A percentile compares a stretch with the other conserved stretches of the same genome.
These are phyloP conservation scores for Spergularia azorica DNA, from an alignment of 179 eudicot species.

Conservation along the genomic window DNA sequence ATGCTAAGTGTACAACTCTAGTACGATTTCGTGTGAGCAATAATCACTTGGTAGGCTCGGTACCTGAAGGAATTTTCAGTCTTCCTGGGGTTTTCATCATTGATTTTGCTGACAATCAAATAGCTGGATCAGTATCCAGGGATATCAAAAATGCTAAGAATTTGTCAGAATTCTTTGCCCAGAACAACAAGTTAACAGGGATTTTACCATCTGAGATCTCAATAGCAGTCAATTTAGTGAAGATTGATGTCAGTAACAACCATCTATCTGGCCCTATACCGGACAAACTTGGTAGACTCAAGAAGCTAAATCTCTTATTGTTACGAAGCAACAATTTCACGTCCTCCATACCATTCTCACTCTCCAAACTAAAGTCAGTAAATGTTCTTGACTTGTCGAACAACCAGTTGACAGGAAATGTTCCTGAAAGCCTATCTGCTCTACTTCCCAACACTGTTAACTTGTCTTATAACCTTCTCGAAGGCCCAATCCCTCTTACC, in stretches of 20 bases:
- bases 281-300: conserved; percentile 56
- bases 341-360: conserved; percentile 65
- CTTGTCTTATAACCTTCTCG: conserved; percentile 66
- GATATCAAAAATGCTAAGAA: conserved; percentile 61
- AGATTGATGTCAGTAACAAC: conserved; percentile 76
- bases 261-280: conserved; percentile 70
- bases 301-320: conserved; percentile 50
- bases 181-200: conserved; percentile 67
- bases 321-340: conserved; percentile 61
- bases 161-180: conserved; percentile 67
- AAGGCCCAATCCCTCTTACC: conserved; percentile 66
- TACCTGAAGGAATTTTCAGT: conserved; percentile 61
- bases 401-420: conserved; percentile 55
- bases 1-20: conserved; percentile 59
- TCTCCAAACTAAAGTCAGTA: conserved; percentile 53
- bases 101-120: conserved; percentile 57
- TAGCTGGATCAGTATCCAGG: conserved; percentile 53
- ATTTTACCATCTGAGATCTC: conserved; percentile 66
- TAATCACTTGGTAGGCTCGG: conserved; percentile 54
- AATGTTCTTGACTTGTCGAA: conserved; percentile 68
- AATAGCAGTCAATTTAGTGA: conserved; percentile 52
- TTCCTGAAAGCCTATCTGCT: conserved; percentile 54
- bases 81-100: conserved; percentile 71
- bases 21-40: conserved; percentile 69
- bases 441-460: conserved; percentile 72